These are phyloP conservation scores for Ophioceras dolichostomum DNA, from an alignment of 2,329 filamentous ascomycete genomes.

Conservation along the genomic window DNA sequence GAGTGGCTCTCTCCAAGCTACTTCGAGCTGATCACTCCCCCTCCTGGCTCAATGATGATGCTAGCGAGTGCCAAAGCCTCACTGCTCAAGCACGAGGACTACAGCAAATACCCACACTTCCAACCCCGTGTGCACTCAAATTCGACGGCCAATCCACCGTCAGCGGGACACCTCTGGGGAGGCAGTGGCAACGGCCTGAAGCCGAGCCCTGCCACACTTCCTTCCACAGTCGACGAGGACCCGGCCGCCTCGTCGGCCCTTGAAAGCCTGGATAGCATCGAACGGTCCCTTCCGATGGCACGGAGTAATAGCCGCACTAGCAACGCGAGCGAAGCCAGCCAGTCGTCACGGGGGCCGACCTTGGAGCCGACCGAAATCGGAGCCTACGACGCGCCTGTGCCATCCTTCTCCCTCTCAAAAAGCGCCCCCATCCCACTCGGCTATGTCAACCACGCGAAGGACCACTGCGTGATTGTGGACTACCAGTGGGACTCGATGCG, in stretches of 20 bases:
- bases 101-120: conserved; percentile 33
- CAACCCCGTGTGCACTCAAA: conserved; percentile 15
- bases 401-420: conserved; percentile 70
- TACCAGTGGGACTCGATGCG: conserved; percentile 94
- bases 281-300: conserved; percentile 22
- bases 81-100: conserved; percentile 64
- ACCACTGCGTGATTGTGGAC: conserved; percentile 77
- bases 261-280: conserved; percentile 18
- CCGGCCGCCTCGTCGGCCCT: conserved; percentile 6
- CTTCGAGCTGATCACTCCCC: conserved; percentile 83
- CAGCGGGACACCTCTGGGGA: conserved; percentile 26
- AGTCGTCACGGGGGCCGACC: not conserved
- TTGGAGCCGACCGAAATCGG: not conserved
- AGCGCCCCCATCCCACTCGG: conserved; percentile 75
- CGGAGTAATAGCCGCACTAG: conserved; percentile 12
- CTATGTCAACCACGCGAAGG: conserved; percentile 81
- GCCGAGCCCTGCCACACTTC: conserved; percentile 6
- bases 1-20: conserved; percentile 95
- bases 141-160: conserved; percentile 9
- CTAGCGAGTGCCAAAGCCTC: conserved; percentile 80
- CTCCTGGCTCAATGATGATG: conserved; percentile 78
- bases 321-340: conserved; percentile 8
- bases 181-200: too few relatives aligned
- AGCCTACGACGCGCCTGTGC: conserved; percentile 61
- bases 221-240: too few relatives aligned